phyloP scores from a whole-genome alignment of 352 stramenopile genomes.

The Phytophthora pluvialis region DNA sequence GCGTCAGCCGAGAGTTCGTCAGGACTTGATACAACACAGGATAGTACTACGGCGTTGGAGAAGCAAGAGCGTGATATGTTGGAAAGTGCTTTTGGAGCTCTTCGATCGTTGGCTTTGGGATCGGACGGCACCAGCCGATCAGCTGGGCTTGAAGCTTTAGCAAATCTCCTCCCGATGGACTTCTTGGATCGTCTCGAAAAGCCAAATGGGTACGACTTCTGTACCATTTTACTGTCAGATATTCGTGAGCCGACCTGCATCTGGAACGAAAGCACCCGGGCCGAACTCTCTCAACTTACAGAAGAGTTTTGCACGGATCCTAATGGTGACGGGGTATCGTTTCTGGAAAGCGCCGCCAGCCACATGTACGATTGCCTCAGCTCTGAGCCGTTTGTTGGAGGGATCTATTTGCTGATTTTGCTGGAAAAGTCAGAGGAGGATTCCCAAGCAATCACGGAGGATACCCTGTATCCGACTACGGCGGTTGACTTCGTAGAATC shows the following conservation, averaged over 20 bases:
- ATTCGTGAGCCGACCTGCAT: conserved; percentile 82
- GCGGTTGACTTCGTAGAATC: conserved; percentile 65
- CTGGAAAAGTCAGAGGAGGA: conserved; percentile 70
- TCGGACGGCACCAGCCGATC: conserved; percentile 57
- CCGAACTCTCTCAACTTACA: conserved; percentile 75
- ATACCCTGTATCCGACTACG: conserved; percentile 61
- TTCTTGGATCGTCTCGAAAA: conserved; percentile 81
- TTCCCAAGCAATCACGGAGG: conserved; percentile 49
- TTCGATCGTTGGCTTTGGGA: conserved; percentile 69
- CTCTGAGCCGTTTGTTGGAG: conserved; percentile 66
- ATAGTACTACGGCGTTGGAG: conserved; percentile 45
- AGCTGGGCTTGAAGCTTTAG: conserved; percentile 61
- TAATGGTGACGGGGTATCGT: conserved; percentile 59
- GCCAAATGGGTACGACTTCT: conserved; percentile 77
- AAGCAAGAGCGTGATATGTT: conserved; percentile 80
- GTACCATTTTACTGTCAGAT: conserved; percentile 67
- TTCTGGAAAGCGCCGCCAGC: conserved; percentile 71
- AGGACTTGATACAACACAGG: conserved; percentile 43
- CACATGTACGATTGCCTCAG: conserved; percentile 88
- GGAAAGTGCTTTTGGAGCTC: conserved; percentile 70
- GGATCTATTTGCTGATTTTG: conserved; percentile 75
- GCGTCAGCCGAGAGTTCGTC: conserved; percentile 65
- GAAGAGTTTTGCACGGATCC: conserved; percentile 74
- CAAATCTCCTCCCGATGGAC: conserved; percentile 72
- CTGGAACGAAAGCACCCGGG: conserved; percentile 70